Percentiles rank a stretch among this genome's conserved stretches.
These are phyloP conservation scores for Dactylellina haptotyla DNA, from an alignment of 2,329 filamentous ascomycete genomes.

Conservation along the genomic window DNA sequence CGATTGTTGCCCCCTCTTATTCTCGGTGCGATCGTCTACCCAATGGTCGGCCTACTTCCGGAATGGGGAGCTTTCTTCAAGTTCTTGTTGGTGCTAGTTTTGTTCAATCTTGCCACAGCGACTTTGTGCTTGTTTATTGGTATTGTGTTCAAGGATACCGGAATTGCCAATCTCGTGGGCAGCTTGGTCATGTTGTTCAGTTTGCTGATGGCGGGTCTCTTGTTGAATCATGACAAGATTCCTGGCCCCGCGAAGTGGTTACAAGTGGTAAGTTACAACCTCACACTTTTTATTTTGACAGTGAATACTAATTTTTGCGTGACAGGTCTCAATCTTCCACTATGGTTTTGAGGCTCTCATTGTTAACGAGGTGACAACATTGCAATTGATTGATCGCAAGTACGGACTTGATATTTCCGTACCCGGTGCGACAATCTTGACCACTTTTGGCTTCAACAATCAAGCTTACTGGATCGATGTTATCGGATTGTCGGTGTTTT, in stretches of 20 bases:
- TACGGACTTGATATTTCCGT: conserved; percentile 97
- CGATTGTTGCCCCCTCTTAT: conserved; percentile 92
- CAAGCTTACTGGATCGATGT: conserved; percentile 86
- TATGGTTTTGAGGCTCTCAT: conserved; percentile 96
- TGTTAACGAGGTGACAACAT: conserved; percentile 92
- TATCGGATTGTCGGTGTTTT: conserved; percentile 82
- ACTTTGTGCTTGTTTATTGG: conserved; percentile 96
- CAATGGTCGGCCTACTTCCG: conserved; percentile 92
- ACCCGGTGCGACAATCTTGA: conserved; percentile 90
- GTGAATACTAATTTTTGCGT: conserved; percentile 55
- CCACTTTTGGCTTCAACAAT: conserved; percentile 93
- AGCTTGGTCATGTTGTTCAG: conserved; percentile 98
- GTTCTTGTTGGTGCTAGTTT: conserved; percentile 88
- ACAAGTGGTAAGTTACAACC: conserved; percentile 72
- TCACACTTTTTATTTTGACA: not conserved
- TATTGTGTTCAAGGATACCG: conserved; percentile 89
- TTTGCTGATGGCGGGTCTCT: conserved; percentile 88
- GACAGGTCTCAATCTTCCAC: conserved; percentile 90
- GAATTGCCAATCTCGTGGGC: conserved; percentile 91
- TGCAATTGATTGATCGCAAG: conserved; percentile 91
- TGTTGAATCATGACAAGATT: conserved; percentile 94
- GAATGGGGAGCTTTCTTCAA: conserved; percentile 85
- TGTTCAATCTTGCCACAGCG: conserved; percentile 95
- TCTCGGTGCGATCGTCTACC: conserved; percentile 95
- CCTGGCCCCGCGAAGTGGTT: conserved; percentile 87